Evolutionary conservation across 768 basidiomycete genomes (phyloP).

Genomic region (Austroboletus festivus): DNA sequence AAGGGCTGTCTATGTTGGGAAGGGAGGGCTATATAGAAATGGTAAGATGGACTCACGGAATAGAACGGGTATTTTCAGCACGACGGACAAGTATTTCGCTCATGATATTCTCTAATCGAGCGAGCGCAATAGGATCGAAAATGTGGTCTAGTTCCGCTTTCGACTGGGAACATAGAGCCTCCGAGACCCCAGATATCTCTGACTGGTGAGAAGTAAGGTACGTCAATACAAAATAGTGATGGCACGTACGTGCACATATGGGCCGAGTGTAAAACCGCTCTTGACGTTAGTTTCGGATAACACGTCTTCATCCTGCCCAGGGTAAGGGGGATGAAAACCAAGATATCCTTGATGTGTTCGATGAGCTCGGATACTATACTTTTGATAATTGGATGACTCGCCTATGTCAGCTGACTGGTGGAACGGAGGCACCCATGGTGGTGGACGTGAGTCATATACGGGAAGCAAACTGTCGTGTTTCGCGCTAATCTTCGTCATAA

Average conservation of each 20-base stretch:
- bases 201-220: slow-evolving; percentile 15
- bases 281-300: slow-evolving; percentile 63
- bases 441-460: slow-evolving; percentile 65
- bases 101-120: slow-evolving; percentile 71
- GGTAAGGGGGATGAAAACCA: slow-evolving; percentile 73
- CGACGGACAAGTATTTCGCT: slow-evolving; percentile 69
- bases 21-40: not conserved
- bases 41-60: slow-evolving; percentile 53
- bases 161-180: slow-evolving; percentile 12
- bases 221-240: not conserved
- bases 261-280: slow-evolving; percentile 55
- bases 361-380: not conserved
- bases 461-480: slow-evolving; percentile 37
- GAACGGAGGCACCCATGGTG: slow-evolving; percentile 66
- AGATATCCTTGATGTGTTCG: slow-evolving; percentile 52
- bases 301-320: slow-evolving; percentile 72
- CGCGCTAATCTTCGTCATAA: not conserved
- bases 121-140: slow-evolving; percentile 48
- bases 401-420: slow-evolving; percentile 72
- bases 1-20: slow-evolving; percentile 34
- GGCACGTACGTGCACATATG: slow-evolving; percentile 55
- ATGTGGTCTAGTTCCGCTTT: slow-evolving; percentile 41
- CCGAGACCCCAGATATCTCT: slow-evolving; percentile 17
- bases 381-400: slow-evolving; percentile 24
- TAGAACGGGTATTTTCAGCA: slow-evolving; percentile 48